Evolutionary conservation across 2,329 filamentous ascomycete genomes (phyloP), one percentile per base, ranked within the genome.

Genomic region (Fusarium irregulare): DNA sequence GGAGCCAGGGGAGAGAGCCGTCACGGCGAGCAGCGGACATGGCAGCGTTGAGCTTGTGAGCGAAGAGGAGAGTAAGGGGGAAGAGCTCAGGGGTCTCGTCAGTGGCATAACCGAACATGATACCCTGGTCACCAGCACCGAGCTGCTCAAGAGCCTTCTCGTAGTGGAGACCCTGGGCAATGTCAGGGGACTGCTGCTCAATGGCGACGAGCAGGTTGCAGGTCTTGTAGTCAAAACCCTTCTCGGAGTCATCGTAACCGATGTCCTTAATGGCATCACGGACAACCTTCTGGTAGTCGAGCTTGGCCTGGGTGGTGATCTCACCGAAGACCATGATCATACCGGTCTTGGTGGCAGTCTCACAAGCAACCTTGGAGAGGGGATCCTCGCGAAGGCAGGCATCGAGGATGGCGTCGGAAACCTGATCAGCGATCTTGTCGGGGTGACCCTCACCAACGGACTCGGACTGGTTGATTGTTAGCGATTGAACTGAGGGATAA

Each of bases 171-270:
- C 96, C 96, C 87, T 98, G 96, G 76, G 96, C 96, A 80, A 99
- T 99, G 84, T 99, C 96, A 79, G 95, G 93, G 66, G 95, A 98
- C 86, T 99, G 96, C 87, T 99, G 90, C 91, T 99, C 96, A 83
- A 99, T 98, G 85, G 95, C 96, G 78, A 98, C 94, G 77, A 98
- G 91, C 80, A 99, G 89, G 87, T 98, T 98, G 88, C 92, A 95
- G 76, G 96, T 99, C 92, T 98, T 98, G 93, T 98, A 97, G 87
- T 99, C 96, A 85, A 99, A 99, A 71, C 96, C 96, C 91, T 99
- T 99, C 78, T 89, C 87, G 60, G 96, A 98, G 84, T 92, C 89
- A 85, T 99, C 96, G 85, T 98, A 99, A 78, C 96, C 96, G 80
- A 99, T 99, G 81, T 97, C 95, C 90, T 97, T 95, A 89, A 99